Conservation (phyloP, 2,329 filamentous ascomycete genomes). For the Sarocladium oryzae region DNA sequence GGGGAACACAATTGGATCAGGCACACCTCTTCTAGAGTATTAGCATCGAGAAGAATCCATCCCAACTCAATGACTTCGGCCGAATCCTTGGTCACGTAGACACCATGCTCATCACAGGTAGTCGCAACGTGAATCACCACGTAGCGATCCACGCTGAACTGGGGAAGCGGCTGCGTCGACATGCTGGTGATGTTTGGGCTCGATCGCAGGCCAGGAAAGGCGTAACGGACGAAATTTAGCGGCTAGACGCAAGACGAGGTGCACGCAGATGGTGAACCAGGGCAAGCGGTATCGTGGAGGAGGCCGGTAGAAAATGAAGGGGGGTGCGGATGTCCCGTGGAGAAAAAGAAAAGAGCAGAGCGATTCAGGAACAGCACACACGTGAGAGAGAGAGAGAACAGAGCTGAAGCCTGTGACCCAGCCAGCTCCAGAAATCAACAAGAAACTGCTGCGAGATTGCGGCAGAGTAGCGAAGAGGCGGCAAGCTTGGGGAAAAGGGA, state of each 20-base stretch:
- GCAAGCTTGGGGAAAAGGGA: conserved; percentile 6
- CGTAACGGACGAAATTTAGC: conserved; percentile 10
- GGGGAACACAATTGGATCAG: conserved; percentile 14
- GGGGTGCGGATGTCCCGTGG: conserved; percentile 3
- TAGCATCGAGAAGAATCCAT: conserved; percentile 92
- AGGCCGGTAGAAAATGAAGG: conserved; percentile 7
- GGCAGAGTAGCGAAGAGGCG: conserved; percentile 14
- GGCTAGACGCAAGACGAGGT: conserved; percentile 9
- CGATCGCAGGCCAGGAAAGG: conserved; percentile 16
- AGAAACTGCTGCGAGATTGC: conserved; percentile 8
- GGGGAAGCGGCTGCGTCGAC: conserved; percentile 39
- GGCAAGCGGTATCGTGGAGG: neutral
- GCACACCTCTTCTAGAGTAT: conserved; percentile 84
- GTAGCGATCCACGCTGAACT: conserved; percentile 84
- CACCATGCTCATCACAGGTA: conserved; percentile 97
- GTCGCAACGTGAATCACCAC: conserved; percentile 98
- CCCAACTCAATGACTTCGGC: conserved; percentile 98
- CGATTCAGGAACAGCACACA: conserved; percentile 7
- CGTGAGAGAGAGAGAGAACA: conserved; percentile 13
- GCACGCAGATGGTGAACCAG: neutral
- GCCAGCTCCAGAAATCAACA: conserved; percentile 22
- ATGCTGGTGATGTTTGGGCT: conserved; percentile 19
- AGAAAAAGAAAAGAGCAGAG: conserved; percentile 4
- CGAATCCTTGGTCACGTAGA: conserved; percentile 98
- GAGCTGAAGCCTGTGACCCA: conserved; percentile 31